Base-by-base conservation (phyloP, 768 basidiomycete genomes). In the Rhodotorula diobovata region DNA sequence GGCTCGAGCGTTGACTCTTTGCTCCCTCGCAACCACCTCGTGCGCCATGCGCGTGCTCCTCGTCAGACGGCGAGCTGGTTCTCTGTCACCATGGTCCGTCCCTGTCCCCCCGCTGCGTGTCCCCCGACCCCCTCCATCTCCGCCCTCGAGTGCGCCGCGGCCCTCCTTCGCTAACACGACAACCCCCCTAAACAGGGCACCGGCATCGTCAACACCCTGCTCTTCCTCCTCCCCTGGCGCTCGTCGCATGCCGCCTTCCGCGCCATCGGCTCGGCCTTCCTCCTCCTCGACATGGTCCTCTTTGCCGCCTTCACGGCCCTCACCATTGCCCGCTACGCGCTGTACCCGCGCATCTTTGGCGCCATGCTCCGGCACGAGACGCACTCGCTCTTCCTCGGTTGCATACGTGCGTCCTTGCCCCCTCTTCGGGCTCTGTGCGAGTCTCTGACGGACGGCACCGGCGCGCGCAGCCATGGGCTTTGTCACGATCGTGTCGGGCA, bases 311-410 rank as follows among this genome's bases (percentile, higher is more conserved):
- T 78, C 37, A 53, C 69, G 39, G 1, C 65, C 39, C 64, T 78
- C 46, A 73, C 76, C 57, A 46, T 77, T 48, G 30, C 65, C 35
- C 70, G 77, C 6, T 78, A 78, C 64, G 46, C 51, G 14, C 64
- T 78, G 23, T 78, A 76, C 54, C 77, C 77, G 12, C 39, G 55
- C 14, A 74, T 78, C 60, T 76, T 73, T 34, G 4, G 53, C 20
- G 76, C 66, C 23, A 78, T 76, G 74, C 41, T 78, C 34, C 35
- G n/a, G 12, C 72, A 78, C 51, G 74, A 77, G 56, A 74, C 74
- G 34, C 76, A 77, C 55, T 68, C 68, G 23, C 61, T 77, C 25
- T 76, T 75, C 65, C 41, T 74, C 23, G 70, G 72, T 10, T 50
- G 43, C 30, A 67, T 71, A 7, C 66, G 66, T 67, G 25, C 57